Conservation (phyloP, 441 rosid species). For the Jatropha podagrica region DNA sequence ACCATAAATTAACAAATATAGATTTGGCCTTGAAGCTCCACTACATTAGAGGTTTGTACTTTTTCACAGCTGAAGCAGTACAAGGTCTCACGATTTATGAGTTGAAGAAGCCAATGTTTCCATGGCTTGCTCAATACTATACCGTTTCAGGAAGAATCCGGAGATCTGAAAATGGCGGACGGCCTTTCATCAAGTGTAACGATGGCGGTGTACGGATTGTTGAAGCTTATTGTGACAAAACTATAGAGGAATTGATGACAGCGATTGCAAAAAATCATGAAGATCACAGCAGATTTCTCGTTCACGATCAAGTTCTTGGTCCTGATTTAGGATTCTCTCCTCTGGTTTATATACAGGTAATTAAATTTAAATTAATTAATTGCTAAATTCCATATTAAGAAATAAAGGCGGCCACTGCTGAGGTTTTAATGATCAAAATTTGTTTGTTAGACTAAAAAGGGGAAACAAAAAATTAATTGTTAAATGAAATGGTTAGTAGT, state of each 20-base stretch:
- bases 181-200: constrained; percentile 63
- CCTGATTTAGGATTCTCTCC: constrained; percentile 75
- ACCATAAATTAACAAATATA: constrained; percentile 38
- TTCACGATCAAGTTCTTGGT: constrained; percentile 47
- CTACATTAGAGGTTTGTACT: constrained; percentile 57
- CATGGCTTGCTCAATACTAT: constrained; percentile 36
- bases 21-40: constrained; percentile 79
- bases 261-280: constrained; percentile 10
- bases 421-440: too few relatives aligned
- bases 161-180: constrained; percentile 26
- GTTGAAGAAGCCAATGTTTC: constrained; percentile 46
- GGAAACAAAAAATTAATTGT: too few relatives aligned
- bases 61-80: constrained; percentile 38
- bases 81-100: constrained; percentile 34
- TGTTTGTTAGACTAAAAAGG: too few relatives aligned
- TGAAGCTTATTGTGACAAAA: constrained; percentile 48
- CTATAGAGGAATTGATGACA: constrained; percentile 55
- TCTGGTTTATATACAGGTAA: constrained; percentile 62
- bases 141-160: constrained; percentile 52
- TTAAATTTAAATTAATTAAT: neutral
- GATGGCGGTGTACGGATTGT: constrained; percentile 66
- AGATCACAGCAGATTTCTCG: constrained; percentile 34
- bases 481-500: too few relatives aligned
- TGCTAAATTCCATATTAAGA: neutral
- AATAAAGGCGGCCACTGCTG: too few relatives aligned